Evolutionary conservation across 179 eudicot genomes (phyloP).

Genomic region (Nepenthes alata): DNA sequence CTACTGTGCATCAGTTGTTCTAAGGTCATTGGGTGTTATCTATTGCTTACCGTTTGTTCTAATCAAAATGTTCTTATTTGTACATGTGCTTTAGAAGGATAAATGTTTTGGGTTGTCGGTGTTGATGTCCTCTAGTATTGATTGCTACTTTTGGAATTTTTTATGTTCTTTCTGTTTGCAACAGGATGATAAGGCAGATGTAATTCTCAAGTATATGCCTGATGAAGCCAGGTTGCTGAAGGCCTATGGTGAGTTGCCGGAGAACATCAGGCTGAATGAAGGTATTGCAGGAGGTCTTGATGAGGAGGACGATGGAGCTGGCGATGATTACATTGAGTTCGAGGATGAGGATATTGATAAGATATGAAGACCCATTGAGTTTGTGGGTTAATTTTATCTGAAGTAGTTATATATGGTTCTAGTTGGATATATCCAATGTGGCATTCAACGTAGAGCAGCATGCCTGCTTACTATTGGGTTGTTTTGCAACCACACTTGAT

Average conservation of each 20-base stretch:
- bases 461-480: constrained; percentile 5
- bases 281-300: constrained; percentile 39
- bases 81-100: too few species aligned
- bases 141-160: too few species aligned
- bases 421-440: constrained; percentile 10
- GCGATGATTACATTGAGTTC: constrained; percentile 46
- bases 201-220: constrained; percentile 82
- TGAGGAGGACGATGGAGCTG: constrained; percentile 47
- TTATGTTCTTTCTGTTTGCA: background rate
- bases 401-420: background rate
- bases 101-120: background rate
- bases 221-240: constrained; percentile 66
- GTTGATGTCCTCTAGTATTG: background rate
- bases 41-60: too few species aligned
- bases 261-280: constrained; percentile 55
- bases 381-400: background rate
- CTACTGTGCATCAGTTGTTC: too few species aligned
- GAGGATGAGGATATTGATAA: constrained; percentile 75
- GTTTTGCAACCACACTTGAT: constrained; percentile 6
- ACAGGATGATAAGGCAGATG: constrained; percentile 90
- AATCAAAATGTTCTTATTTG: too few species aligned
- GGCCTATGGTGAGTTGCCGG: constrained; percentile 68
- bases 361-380: constrained; percentile 15
- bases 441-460: constrained; percentile 2
- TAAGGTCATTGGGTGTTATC: too few species aligned